Evolutionary conservation across 257 asterid genomes (phyloP).

Genomic region (Solanum lignicaule): DNA sequence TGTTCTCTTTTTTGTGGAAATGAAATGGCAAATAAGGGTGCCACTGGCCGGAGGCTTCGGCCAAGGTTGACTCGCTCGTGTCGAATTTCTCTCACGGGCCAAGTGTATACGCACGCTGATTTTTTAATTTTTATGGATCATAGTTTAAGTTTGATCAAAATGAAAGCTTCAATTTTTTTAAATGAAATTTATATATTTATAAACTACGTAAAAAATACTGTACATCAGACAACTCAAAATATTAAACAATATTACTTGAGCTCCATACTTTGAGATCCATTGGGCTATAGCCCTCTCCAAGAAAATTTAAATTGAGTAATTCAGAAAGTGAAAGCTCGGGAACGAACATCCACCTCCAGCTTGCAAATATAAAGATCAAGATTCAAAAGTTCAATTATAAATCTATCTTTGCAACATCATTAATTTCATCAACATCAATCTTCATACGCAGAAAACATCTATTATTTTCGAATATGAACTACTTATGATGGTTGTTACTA

Average conservation of each 20-base stretch:
- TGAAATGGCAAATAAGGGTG: not conserved
- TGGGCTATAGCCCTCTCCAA: not conserved
- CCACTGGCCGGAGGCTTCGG: not conserved
- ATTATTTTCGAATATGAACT: not conserved
- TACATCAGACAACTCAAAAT: too few species aligned
- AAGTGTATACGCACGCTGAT: not conserved
- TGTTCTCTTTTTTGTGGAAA: not conserved
- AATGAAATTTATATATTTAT: too few species aligned
- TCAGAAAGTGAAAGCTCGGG: not conserved
- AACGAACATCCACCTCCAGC: not conserved
- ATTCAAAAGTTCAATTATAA: not conserved
- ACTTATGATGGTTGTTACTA: not conserved
- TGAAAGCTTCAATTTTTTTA: too few species aligned
- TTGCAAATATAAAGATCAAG: not conserved
- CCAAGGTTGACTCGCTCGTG: constrained; percentile 17
- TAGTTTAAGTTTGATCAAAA: too few species aligned
- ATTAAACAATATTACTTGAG: not conserved
- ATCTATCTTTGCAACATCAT: not conserved
- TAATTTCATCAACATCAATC: not conserved
- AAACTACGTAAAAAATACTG: rapidly evolving
- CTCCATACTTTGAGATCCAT: not conserved
- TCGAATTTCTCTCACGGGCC: not conserved
- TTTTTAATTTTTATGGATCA: not conserved
- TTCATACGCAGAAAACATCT: not conserved
- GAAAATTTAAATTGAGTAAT: not conserved